A percentile compares a stretch with the other conserved stretches of the same genome.
Evolutionary conservation across 2,329 filamentous ascomycete species (phyloP).

Genomic region (Anisogramma anomala): DNA sequence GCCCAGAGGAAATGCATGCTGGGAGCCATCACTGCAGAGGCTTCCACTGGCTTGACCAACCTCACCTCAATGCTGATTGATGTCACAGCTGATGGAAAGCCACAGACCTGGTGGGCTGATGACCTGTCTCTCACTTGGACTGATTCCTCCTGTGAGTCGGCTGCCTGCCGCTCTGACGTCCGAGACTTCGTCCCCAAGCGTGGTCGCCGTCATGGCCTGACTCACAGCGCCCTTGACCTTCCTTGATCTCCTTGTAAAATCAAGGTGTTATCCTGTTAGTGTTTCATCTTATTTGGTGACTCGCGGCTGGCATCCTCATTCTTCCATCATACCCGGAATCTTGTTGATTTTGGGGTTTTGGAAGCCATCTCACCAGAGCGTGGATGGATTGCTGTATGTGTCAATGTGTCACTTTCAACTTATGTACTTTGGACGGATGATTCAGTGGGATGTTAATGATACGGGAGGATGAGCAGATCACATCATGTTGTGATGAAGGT

Average conservation of each 20-base stretch:
- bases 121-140: conserved; percentile 33
- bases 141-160: conserved; percentile 28
- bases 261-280: not conserved
- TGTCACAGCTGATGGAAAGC: conserved; percentile 25
- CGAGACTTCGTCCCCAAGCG: conserved; percentile 20
- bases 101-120: conserved; percentile 36
- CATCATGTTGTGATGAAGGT: not conserved
- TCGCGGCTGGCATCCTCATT: conserved; percentile 5
- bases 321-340: conserved; percentile 6
- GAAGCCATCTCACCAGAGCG: conserved; percentile 12
- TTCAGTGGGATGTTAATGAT: not conserved
- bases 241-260: not conserved
- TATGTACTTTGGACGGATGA: conserved; percentile 7
- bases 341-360: conserved; percentile 13
- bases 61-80: conserved; percentile 29
- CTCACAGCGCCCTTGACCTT: conserved; percentile 2
- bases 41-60: conserved; percentile 20
- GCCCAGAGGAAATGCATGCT: conserved; percentile 22
- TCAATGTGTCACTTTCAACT: conserved; percentile 5
- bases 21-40: conserved; percentile 17
- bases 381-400: conserved; percentile 5
- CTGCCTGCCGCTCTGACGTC: conserved; percentile 26
- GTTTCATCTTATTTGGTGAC: not conserved
- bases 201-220: conserved; percentile 4
- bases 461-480: not conserved